Evolutionary conservation across 306 rosid genomes (phyloP), one percentile per base, ranked within the genome.

Genomic region (Hippophae tibetana): DNA sequence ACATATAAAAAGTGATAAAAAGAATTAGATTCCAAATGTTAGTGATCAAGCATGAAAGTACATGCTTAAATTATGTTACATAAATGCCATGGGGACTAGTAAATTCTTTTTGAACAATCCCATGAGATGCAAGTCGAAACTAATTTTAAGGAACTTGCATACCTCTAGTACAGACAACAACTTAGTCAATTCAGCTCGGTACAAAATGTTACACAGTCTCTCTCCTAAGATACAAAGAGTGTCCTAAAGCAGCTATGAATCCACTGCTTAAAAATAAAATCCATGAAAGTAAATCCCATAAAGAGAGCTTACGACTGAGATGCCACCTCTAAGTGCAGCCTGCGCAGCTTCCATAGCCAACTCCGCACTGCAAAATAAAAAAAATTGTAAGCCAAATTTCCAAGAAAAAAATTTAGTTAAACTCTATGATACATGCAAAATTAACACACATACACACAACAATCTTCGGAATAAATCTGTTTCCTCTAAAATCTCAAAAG

Each of bases 241-340:
- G 10, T 3, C 10, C 10, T 9, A 46, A 46, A 46, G 38, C 38
- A 31, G 38, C 5, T 31, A 31, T 31, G 38, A 2, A 10, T 42
- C 1, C 25, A 42, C 43, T 41, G 23, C 9, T 11, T 3, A 0
- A 18, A 18, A 18, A 25, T 27, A 6, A 14, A 41, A 40, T 50
- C 54, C 42, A 14, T 12, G 3, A 38, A 27, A 4, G 42, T 7
- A 23, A 43, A 26, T 18, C 7, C 31, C 1, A 18, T 23, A 11
- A 56, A 68, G 58, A 51, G 31, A 58, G 79, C 97, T 84, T 80
- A 90, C 97, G 56, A 81, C 95, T 62, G 90, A 79, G 61, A 90
- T 60, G 52, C 95, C 97, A 7, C 95, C 94, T 14, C 62, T 69
- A 47, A 90, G 83, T 45, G 97, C 97, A 81, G 90, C 90, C 66